Conservation (phyloP, 2,329 filamentous ascomycete species). For the Tolypocladium album region DNA sequence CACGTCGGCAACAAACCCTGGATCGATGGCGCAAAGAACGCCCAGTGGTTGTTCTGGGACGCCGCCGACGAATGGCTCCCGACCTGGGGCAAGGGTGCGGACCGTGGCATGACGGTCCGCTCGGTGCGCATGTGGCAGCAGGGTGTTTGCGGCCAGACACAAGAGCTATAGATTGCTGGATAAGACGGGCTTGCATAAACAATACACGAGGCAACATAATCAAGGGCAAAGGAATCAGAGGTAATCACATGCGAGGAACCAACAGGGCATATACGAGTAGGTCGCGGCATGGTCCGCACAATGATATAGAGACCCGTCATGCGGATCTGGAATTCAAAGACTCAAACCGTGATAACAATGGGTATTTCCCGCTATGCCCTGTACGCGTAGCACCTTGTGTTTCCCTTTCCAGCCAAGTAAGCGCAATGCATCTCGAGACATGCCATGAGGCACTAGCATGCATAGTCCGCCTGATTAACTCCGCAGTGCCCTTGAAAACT, state of each 20-base stretch:
- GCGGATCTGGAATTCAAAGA: not conserved
- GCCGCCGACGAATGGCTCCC: conserved; percentile 29
- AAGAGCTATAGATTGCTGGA: conserved; percentile 2
- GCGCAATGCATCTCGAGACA: not conserved
- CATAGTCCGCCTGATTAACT: not conserved
- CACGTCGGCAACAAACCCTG: conserved; percentile 33
- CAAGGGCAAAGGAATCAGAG: not conserved
- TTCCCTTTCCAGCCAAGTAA: not conserved
- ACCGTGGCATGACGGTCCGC: conserved; percentile 32
- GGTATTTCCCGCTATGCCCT: not conserved
- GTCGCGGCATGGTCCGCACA: not conserved
- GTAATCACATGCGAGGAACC: not conserved
- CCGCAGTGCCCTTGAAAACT: not conserved
- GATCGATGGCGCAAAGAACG: conserved; percentile 28
- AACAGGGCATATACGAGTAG: not conserved
- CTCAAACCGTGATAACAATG: not conserved
- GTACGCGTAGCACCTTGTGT: not conserved
- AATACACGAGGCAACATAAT: not conserved
- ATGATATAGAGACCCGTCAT: not conserved
- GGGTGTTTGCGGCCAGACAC: conserved; percentile 7
- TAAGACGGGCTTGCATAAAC: not conserved
- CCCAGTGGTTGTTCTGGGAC: conserved; percentile 30
- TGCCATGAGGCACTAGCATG: not conserved
- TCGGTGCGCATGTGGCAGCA: conserved; percentile 36
- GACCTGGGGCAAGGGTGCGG: conserved; percentile 32